Evolutionary conservation across 345 rosid species (phyloP).

Genomic region (Hirschfeldia incana): DNA sequence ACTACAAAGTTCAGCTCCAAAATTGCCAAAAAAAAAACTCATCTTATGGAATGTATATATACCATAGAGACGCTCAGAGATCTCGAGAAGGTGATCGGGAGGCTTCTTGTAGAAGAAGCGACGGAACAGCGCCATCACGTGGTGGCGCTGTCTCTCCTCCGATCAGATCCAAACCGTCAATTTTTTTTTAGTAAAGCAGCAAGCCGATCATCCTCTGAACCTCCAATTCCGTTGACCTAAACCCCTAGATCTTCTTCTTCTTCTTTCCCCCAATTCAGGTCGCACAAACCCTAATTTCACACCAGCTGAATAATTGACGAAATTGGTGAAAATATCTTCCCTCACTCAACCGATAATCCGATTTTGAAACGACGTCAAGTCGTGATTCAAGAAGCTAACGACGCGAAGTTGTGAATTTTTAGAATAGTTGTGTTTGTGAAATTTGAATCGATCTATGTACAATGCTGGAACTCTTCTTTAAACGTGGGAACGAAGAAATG

Average conservation of each 20-base stretch:
- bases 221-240: constrained; percentile 41
- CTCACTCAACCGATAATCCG: not conserved
- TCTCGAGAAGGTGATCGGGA: constrained; percentile 99
- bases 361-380: constrained; percentile 16
- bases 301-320: not conserved
- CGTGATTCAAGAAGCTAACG: not conserved
- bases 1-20: too few relatives aligned
- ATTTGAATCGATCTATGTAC: constrained; percentile 24
- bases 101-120: constrained; percentile 98
- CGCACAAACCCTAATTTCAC: constrained; percentile 32
- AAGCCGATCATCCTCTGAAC: constrained; percentile 32
- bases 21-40: not conserved
- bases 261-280: constrained; percentile 23
- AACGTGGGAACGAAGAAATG: constrained; percentile 35
- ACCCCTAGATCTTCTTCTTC: constrained; percentile 51
- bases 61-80: constrained; percentile 99
- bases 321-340: not conserved
- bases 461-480: constrained; percentile 29
- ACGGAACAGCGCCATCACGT: constrained; percentile 99
- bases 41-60: not conserved
- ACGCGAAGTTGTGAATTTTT: not conserved
- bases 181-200: constrained; percentile 37
- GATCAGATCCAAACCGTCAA: constrained; percentile 83
- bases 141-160: constrained; percentile 98
- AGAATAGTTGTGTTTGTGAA: not conserved